Conservation (phyloP, 2,329 filamentous ascomycete genomes). For the Aureobasidium sp. region DNA sequence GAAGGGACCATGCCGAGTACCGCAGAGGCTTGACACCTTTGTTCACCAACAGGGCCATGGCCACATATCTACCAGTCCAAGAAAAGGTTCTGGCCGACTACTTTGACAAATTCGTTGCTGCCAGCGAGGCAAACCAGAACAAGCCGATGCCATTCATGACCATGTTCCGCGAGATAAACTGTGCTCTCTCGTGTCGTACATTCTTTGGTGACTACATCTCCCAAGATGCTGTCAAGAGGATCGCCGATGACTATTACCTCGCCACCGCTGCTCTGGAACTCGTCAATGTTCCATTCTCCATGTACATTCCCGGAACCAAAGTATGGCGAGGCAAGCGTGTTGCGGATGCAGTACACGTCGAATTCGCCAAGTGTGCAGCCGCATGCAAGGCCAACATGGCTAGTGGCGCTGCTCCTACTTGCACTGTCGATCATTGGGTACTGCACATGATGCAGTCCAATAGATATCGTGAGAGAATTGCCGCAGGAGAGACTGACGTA, state of each 20-base stretch:
- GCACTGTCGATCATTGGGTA: slow-evolving; percentile 94
- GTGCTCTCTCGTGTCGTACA: slow-evolving; percentile 14
- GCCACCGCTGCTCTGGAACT: slow-evolving; percentile 14
- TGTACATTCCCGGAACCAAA: slow-evolving; percentile 91
- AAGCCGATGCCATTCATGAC: slow-evolving; percentile 12
- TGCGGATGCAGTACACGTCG: slow-evolving; percentile 80
- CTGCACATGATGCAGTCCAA: slow-evolving; percentile 80
- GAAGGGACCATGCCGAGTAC: slow-evolving; percentile 89
- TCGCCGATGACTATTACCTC: slow-evolving; percentile 15
- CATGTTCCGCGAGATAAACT: slow-evolving; percentile 16
- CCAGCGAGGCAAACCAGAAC: slow-evolving; percentile 54
- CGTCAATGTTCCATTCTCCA: slow-evolving; percentile 32
- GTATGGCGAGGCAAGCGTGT: slow-evolving; percentile 97
- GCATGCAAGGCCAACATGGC: slow-evolving; percentile 90
- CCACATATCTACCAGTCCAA: slow-evolving; percentile 81
- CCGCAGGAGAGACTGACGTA: slow-evolving; percentile 59
- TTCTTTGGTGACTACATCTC: slow-evolving; percentile 18
- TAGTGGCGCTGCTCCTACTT: slow-evolving; percentile 78
- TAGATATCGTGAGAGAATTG: slow-evolving; percentile 70
- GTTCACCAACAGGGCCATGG: slow-evolving; percentile 83
- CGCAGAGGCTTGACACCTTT: slow-evolving; percentile 90
- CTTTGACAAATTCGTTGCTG: slow-evolving; percentile 68
- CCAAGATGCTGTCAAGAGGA: slow-evolving; percentile 14
- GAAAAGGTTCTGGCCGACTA: slow-evolving; percentile 85
- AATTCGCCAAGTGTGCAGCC: slow-evolving; percentile 85